These are phyloP conservation scores for Cymbopogon citratus DNA, from an alignment of 176 grass and related monocot genomes.

Conservation along the genomic window DNA sequence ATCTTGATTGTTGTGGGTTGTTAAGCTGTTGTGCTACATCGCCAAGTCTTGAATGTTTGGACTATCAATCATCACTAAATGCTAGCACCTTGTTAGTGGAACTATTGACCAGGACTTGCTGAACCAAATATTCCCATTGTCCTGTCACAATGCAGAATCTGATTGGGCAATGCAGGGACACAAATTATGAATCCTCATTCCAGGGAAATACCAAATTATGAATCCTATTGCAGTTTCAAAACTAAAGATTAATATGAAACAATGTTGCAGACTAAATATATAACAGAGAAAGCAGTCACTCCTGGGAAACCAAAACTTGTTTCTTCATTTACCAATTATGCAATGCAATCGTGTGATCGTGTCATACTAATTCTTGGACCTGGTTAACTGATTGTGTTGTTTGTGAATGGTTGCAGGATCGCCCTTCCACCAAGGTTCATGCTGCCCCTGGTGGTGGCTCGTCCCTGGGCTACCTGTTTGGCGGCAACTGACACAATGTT, in stretches of 20 bases:
- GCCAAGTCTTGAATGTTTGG: background rate
- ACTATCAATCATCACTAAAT: background rate
- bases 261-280: background rate
- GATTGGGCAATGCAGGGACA: background rate
- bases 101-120: background rate
- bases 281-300: background rate
- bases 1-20: background rate
- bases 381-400: background rate
- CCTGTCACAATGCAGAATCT: background rate
- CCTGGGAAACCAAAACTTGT: background rate
- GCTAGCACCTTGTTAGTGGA: too few relatives aligned
- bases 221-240: background rate
- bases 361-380: background rate
- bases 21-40: background rate
- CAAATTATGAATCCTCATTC: too few relatives aligned
- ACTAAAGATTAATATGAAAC: background rate
- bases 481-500: constrained; percentile 37
- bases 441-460: constrained; percentile 56
- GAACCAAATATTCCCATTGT: background rate
- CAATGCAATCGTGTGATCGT: background rate
- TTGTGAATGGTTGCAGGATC: constrained; percentile 31
- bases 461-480: constrained; percentile 63
- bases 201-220: background rate
- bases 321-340: background rate
- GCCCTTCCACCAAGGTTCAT: constrained; percentile 67